Percentiles rank a stretch among this genome's conserved stretches.
These are phyloP conservation scores for Bolboschoenus planiculmis DNA, from an alignment of 176 grass and related monocot genomes.

Conservation along the genomic window DNA sequence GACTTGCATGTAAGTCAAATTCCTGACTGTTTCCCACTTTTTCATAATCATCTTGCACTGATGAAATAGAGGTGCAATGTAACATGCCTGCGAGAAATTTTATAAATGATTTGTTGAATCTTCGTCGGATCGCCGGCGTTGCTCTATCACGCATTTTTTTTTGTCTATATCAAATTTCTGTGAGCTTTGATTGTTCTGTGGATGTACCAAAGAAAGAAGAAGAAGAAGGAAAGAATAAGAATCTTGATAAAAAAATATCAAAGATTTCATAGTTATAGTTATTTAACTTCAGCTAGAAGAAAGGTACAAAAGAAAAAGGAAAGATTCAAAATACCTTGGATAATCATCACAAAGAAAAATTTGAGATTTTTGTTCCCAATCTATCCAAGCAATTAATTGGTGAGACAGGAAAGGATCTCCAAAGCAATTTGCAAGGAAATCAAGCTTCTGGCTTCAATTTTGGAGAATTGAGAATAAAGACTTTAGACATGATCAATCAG, in stretches of 20 bases:
- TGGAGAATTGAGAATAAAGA: neutral
- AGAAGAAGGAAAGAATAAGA: too few species aligned
- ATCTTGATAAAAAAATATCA: neutral
- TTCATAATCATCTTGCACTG: conserved; percentile 7
- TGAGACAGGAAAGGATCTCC: neutral
- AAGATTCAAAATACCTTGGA: conserved; percentile 15
- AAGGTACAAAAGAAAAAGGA: neutral
- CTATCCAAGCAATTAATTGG: neutral
- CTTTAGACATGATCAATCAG: neutral
- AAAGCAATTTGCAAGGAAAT: neutral
- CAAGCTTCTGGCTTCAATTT: neutral
- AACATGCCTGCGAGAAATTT: conserved; percentile 9
- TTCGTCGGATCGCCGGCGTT: neutral
- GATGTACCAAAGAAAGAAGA: neutral
- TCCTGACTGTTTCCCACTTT: neutral
- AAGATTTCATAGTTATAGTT: neutral
- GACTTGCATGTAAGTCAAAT: conserved; percentile 3
- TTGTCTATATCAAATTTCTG: neutral
- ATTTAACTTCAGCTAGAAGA: neutral
- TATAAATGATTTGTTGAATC: neutral
- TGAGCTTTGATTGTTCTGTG: neutral
- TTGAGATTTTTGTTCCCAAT: neutral
- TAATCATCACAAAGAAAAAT: conserved; percentile 9
- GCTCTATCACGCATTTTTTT: conserved; percentile 8
- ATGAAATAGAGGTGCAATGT: neutral